These are phyloP conservation scores for Fusarium sublunatum DNA, from an alignment of 2,329 filamentous ascomycete species.

Conservation along the genomic window DNA sequence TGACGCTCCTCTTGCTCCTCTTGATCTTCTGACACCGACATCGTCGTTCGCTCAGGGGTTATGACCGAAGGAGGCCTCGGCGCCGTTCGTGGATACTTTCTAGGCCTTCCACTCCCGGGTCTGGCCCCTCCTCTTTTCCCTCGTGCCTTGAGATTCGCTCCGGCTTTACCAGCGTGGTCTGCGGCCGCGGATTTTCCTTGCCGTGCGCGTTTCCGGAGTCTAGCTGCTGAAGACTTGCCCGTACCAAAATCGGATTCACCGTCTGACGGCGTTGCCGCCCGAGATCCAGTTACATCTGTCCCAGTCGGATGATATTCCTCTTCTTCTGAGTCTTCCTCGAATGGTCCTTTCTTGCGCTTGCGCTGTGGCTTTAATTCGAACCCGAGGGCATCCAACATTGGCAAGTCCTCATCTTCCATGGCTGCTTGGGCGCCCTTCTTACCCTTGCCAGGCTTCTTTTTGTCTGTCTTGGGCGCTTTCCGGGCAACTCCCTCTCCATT, in stretches of 20 bases:
- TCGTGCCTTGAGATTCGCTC: constrained; percentile 46
- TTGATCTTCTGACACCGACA: constrained; percentile 14
- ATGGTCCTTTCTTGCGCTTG: constrained; percentile 47
- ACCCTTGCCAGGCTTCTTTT: constrained; percentile 40
- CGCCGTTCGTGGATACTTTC: constrained; percentile 51
- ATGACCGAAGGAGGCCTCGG: constrained; percentile 31
- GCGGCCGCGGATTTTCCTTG: constrained; percentile 21
- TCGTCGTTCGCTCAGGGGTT: constrained; percentile 6
- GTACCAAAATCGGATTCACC: constrained; percentile 42
- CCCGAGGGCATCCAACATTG: constrained; percentile 22
- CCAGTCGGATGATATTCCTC: constrained; percentile 47
- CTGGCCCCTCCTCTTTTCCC: constrained; percentile 54
- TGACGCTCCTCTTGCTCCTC: constrained; percentile 24
- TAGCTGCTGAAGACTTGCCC: constrained; percentile 32
- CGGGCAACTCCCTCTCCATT: constrained; percentile 39
- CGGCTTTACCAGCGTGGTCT: constrained; percentile 27
- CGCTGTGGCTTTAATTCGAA: constrained; percentile 30
- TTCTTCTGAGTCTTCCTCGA: constrained; percentile 48
- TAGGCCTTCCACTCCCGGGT: constrained; percentile 54
- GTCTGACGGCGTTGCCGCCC: constrained; percentile 39
- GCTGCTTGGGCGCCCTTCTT: constrained; percentile 16
- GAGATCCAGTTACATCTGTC: constrained; percentile 37
- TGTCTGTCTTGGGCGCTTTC: constrained; percentile 44
- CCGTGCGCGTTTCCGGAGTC: constrained; percentile 45
- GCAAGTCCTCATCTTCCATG: constrained; percentile 32